phyloP scores from a whole-genome alignment of 2,329 filamentous ascomycete genomes.

The Westerdykella ornata region DNA sequence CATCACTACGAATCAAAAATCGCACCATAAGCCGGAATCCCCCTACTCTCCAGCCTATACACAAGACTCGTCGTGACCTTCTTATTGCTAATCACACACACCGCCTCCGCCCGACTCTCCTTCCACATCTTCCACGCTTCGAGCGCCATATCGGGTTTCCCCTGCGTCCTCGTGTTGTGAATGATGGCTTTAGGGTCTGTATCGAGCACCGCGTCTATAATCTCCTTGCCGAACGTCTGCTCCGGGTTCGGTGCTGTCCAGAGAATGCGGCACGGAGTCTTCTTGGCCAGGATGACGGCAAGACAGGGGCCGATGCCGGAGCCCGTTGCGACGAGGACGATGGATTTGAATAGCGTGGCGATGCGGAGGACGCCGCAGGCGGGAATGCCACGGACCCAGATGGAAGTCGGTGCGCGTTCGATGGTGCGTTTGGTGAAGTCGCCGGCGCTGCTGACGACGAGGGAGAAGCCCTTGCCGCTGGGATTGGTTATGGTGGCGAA shows the following conservation, averaged over 20 bases:
- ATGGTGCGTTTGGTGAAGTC: slow-evolving; percentile 36
- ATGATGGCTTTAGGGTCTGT: slow-evolving; percentile 61
- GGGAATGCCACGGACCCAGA: slow-evolving; percentile 36
- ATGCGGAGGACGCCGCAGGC: slow-evolving; percentile 34
- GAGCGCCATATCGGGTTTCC: slow-evolving; percentile 57
- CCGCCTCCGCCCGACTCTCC: slow-evolving; percentile 56
- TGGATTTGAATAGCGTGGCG: slow-evolving; percentile 30
- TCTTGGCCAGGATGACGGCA: slow-evolving; percentile 46
- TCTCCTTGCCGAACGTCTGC: slow-evolving; percentile 56
- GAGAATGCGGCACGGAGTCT: slow-evolving; percentile 54
- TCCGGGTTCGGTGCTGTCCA: slow-evolving; percentile 63
- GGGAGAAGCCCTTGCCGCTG: slow-evolving; percentile 24
- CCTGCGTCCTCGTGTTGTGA: slow-evolving; percentile 57
- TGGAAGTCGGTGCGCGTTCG: slow-evolving; percentile 25
- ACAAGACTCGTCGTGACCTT: slow-evolving; percentile 62
- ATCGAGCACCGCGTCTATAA: slow-evolving; percentile 53
- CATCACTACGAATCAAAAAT: slow-evolving; percentile 61
- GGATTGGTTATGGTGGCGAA: slow-evolving; percentile 37
- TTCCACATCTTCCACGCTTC: slow-evolving; percentile 50
- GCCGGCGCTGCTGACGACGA: slow-evolving; percentile 35
- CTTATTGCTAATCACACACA: slow-evolving; percentile 69
- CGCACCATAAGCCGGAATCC: slow-evolving; percentile 63
- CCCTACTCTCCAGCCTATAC: slow-evolving; percentile 60
- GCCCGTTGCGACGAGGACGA: slow-evolving; percentile 36
- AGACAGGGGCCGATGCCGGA: slow-evolving; percentile 40